A percentile compares a stretch with the other conserved stretches of the same genome.
Evolutionary conservation across 108 stramenopile genomes (phyloP).

Genomic region (Mayamaea pseudoterrestris): DNA sequence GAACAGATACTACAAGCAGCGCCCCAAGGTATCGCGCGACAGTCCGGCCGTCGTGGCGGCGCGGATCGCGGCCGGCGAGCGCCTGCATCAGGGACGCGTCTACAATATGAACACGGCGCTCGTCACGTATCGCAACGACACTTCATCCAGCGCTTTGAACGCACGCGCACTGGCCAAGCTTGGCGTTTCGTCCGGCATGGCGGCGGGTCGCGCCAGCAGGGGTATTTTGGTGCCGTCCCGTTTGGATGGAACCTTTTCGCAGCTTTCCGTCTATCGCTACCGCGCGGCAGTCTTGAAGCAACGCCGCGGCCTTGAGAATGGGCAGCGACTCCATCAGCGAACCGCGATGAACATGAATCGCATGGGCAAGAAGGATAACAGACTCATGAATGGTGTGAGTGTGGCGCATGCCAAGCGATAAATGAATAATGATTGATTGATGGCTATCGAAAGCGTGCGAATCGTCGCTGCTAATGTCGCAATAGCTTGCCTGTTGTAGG

Average conservation of each 20-base stretch:
- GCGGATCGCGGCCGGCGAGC: constrained; percentile 58
- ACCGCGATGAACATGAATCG: constrained; percentile 54
- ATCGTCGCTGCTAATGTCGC: too few relatives aligned
- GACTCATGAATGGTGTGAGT: constrained; percentile 34
- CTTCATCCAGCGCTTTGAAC: background rate
- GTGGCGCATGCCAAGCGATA: background rate
- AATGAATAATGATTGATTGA: background rate
- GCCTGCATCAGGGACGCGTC: constrained; percentile 58
- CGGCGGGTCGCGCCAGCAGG: constrained; percentile 35
- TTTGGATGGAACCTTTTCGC: constrained; percentile 37
- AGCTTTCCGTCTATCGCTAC: constrained; percentile 75
- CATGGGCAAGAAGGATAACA: constrained; percentile 84
- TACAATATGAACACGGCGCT: constrained; percentile 32
- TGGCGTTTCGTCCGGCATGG: constrained; percentile 12
- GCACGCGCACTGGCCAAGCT: constrained; percentile 2
- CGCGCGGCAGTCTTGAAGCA: constrained; percentile 72
- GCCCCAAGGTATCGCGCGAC: constrained; percentile 21
- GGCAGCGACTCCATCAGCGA: constrained; percentile 34
- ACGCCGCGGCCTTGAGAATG: constrained; percentile 46
- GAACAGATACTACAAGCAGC: constrained; percentile 74
- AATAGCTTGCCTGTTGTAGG: too few relatives aligned
- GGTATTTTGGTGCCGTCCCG: constrained; percentile 40
- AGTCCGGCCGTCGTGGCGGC: constrained; percentile 55
- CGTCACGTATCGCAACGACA: background rate
- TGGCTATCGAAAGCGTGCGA: too few relatives aligned